Conservation (phyloP, 2,329 filamentous ascomycete genomes). For the Rutstroemia sp. region DNA sequence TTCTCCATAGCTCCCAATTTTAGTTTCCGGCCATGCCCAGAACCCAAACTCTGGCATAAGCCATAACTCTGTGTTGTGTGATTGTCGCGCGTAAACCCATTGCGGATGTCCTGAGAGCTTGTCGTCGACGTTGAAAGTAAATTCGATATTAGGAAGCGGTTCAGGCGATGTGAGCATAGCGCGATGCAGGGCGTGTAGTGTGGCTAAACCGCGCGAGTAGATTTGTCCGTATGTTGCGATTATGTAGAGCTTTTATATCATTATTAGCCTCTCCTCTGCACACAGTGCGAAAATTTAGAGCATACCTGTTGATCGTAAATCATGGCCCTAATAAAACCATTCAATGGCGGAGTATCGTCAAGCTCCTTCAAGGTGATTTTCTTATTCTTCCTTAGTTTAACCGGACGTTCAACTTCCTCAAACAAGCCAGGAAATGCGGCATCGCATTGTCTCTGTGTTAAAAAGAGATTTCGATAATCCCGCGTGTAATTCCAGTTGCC, state of each 20-base stretch:
- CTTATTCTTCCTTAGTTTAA: not conserved
- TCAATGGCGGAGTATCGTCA: constrained; percentile 4
- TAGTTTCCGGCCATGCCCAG: constrained; percentile 44
- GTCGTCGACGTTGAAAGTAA: constrained; percentile 45
- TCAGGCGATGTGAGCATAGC: constrained; percentile 42
- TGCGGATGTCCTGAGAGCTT: constrained; percentile 27
- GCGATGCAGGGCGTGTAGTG: constrained; percentile 44
- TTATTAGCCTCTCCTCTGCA: not conserved
- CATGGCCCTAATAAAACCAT: constrained; percentile 6
- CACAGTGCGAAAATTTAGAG: not conserved
- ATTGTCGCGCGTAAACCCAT: constrained; percentile 5
- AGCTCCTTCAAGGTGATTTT: constrained; percentile 1
- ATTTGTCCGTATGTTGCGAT: constrained; percentile 2
- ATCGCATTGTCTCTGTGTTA: constrained; percentile 10
- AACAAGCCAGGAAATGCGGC: constrained; percentile 11
- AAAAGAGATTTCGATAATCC: constrained; percentile 3
- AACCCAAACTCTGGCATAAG: constrained; percentile 48
- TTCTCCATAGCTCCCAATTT: constrained; percentile 37
- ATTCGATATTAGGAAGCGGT: constrained; percentile 40
- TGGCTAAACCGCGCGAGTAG: constrained; percentile 31
- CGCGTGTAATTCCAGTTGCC: constrained; percentile 3
- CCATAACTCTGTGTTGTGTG: constrained; percentile 27
- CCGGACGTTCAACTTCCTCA: constrained; percentile 13
- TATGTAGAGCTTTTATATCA: not conserved
- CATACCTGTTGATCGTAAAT: constrained; percentile 8